Conservation (phyloP, 2,329 filamentous ascomycete genomes). For the Thelonectria olida region DNA sequence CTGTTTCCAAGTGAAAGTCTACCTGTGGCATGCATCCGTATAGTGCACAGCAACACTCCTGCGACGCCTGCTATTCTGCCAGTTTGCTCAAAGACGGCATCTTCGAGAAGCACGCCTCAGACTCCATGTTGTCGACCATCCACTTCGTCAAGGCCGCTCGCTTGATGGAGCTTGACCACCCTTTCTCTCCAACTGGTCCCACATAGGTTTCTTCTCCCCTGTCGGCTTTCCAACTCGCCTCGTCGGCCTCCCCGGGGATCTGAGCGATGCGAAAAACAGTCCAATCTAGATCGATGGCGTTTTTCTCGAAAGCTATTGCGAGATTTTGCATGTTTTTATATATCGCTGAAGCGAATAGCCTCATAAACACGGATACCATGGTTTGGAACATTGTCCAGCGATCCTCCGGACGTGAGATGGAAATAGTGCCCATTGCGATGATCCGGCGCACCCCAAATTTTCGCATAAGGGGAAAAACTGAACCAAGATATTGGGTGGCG, state of each 20-base stretch:
- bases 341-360: conserved; percentile 13
- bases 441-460: conserved; percentile 37
- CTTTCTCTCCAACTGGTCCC: conserved; percentile 31
- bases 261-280: conserved; percentile 38
- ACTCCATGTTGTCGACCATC: conserved; percentile 37
- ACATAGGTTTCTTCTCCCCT: conserved; percentile 34
- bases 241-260: conserved; percentile 40
- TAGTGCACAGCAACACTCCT: no score
- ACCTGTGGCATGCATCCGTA: no score
- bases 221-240: conserved; percentile 40
- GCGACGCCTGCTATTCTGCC: not conserved
- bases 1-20: no score
- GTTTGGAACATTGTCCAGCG: conserved; percentile 23
- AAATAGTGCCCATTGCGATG: conserved; percentile 46
- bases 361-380: conserved; percentile 20
- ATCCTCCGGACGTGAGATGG: conserved; percentile 39
- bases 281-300: conserved; percentile 40
- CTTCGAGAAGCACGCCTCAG: not conserved
- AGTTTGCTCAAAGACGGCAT: not conserved
- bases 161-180: conserved; percentile 27
- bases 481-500: conserved; percentile 10
- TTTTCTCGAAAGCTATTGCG: conserved; percentile 30
- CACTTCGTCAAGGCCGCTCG: conserved; percentile 38
- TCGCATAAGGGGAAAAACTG: conserved; percentile 21
- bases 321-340: conserved; percentile 35